Conservation (phyloP, 1,139 yeast genomes). For the Tardiomyces depauwii region DNA sequence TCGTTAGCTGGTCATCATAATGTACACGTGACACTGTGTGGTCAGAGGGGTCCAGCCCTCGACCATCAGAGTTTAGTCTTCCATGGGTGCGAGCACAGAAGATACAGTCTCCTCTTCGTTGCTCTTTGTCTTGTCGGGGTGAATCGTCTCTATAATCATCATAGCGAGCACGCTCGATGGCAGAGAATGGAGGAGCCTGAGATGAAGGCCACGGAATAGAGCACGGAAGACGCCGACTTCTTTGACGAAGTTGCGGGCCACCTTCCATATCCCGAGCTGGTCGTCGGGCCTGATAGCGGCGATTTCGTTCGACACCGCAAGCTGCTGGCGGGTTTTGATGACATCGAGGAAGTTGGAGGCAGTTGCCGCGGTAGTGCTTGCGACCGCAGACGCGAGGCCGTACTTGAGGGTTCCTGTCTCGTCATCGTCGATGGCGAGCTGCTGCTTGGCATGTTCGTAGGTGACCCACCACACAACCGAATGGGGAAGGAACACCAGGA, state of each 20-base stretch:
- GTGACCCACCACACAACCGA: slow-evolving; percentile 32
- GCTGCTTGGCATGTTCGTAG: slow-evolving; percentile 18
- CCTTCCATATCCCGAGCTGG: slow-evolving; percentile 22
- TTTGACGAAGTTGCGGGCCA: slow-evolving; percentile 25
- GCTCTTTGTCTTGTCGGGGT: slow-evolving; percentile 21
- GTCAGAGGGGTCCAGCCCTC: not conserved
- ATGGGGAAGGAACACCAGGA: slow-evolving; percentile 30
- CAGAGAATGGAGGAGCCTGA: slow-evolving; percentile 28
- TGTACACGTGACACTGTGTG: not conserved
- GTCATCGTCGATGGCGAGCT: slow-evolving; percentile 3
- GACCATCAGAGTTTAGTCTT: not conserved
- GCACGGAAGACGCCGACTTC: slow-evolving; percentile 30
- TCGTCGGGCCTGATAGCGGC: slow-evolving; percentile 29
- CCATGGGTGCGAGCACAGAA: not conserved
- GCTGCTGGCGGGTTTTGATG: slow-evolving; percentile 34
- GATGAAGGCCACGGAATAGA: slow-evolving; percentile 27
- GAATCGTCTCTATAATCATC: slow-evolving; percentile 30
- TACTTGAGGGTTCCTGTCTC: slow-evolving; percentile 13
- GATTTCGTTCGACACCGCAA: slow-evolving; percentile 31
- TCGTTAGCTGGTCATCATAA: not conserved
- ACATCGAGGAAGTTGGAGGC: slow-evolving; percentile 32
- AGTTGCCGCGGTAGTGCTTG: slow-evolving; percentile 29
- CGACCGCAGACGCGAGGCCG: slow-evolving; percentile 28
- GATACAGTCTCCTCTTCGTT: not conserved
- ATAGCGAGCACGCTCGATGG: slow-evolving; percentile 31